phyloP scores from a whole-genome alignment of 192 early-diverging fungal species.

The Globomyces pollinis-pini region DNA sequence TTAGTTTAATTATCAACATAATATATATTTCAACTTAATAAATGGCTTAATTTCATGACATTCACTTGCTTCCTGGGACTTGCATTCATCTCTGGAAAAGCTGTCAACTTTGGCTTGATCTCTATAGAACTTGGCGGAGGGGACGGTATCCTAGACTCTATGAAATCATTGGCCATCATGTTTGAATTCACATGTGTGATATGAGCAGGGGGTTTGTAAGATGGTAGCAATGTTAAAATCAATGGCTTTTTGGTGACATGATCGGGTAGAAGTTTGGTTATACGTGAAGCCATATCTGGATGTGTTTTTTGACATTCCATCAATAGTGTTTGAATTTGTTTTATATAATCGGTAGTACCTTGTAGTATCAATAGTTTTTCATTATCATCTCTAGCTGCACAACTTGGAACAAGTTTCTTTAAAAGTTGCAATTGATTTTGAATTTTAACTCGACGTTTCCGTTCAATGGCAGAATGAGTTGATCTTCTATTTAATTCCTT shows the following conservation, averaged over 20 bases:
- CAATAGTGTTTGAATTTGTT: neutral
- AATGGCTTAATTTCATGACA: too few relatives aligned
- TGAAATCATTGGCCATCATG: too few relatives aligned
- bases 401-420: conserved; percentile 1
- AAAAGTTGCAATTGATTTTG: neutral
- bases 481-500: neutral
- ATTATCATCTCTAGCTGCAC: neutral
- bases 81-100: too few relatives aligned
- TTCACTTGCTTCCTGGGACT: neutral
- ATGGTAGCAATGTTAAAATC: neutral
- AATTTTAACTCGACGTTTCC: conserved; percentile 1
- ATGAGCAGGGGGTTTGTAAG: neutral
- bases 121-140: too few relatives aligned
- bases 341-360: conserved; percentile 7
- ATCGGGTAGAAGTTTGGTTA: neutral
- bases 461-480: neutral
- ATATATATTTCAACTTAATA: neutral
- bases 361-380: conserved; percentile 5
- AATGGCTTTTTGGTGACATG: neutral
- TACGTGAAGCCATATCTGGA: neutral
- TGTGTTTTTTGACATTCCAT: conserved; percentile 7
- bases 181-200: neutral
- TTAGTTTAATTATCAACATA: neutral
- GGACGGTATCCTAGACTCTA: too few relatives aligned
- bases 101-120: too few relatives aligned